Conservation (phyloP, 257 asterid species). For the Lycium barbarum region DNA sequence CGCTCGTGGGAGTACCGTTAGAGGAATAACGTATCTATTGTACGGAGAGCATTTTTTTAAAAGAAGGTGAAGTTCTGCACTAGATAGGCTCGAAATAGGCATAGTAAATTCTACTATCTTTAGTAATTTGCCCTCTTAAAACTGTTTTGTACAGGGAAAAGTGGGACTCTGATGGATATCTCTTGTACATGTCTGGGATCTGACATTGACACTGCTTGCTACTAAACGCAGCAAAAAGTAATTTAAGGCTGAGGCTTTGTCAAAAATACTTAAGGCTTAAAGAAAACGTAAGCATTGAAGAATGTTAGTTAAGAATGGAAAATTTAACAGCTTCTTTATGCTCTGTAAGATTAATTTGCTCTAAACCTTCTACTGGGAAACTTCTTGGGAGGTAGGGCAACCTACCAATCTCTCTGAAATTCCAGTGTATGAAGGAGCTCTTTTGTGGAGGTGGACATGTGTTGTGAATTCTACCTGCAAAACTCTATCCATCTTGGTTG, state of each 20-base stretch:
- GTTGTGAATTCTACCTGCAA: background rate
- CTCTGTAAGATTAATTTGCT: background rate
- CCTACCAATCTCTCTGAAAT: background rate
- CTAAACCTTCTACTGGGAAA: background rate
- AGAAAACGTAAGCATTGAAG: background rate
- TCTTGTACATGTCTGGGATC: background rate
- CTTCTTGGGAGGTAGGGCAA: background rate
- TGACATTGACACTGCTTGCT: background rate
- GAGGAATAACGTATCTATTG: too few relatives aligned
- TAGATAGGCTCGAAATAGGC: background rate
- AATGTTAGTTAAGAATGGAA: too few relatives aligned
- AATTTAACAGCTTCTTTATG: background rate
- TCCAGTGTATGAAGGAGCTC: background rate
- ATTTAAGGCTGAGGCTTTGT: background rate
- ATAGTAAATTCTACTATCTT: background rate
- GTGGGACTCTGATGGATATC: background rate
- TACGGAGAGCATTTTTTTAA: too few relatives aligned
- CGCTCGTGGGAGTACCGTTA: too few relatives aligned
- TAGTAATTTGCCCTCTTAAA: background rate
- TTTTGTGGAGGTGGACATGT: background rate
- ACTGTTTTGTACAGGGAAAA: background rate
- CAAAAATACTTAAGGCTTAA: background rate
- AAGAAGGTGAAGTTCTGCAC: background rate
- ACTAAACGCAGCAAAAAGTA: background rate
- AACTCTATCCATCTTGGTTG: background rate